Evolutionary conservation across 352 stramenopile species (phyloP), one percentile per base, ranked within the genome.

Genomic region (Globisporangium iwayamae): DNA sequence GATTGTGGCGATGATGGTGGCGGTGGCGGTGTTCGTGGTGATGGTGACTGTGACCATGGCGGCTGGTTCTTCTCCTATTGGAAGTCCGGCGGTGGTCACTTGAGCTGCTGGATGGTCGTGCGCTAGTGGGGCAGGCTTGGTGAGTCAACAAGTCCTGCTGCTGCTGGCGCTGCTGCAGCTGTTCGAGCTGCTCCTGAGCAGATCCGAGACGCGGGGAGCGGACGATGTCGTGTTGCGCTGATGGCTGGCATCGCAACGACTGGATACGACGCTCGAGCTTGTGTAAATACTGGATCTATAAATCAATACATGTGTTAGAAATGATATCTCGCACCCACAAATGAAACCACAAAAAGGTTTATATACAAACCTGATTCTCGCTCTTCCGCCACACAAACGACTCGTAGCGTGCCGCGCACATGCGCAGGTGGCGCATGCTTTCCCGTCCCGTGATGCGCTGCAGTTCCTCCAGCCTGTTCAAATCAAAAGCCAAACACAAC

Each of bases 301-400:
- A 60, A 32, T 30, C 6, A 28, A 56, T 4, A 43, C 7, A 57
- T 34, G 30, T 36, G 22, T 46, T n/a, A 41, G 43, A 22, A 28
- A 14, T 18, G 16, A 22, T 28, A 30, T 54, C 18, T 38, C 11
- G 14, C 14, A 11, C 8, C 8, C 9, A 34, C 11, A 20, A 53
- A 7, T 16, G 28, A 13, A 61, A 0, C 25, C 25, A 7, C 2
- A 28, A n/a, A 25, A 22, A 28, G 10, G 22, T 4, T 48, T 18
- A 48, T 41, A 36, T n/a, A 60, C 70, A 32, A 30, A 91, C 74
- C 59, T 87, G 75, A 50, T 80, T 88, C 2, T 70, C 73, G 52
- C 79, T 87, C 56, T 81, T 87, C 62, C 87, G 79, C 82, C 79
- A 89, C 28, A 89, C 82, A 34, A 85, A 81, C 59, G 78, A 85